Percentiles rank a stretch among this genome's conserved stretches.
Conservation (phyloP, 176 grass and related monocot species). For the Oryza meyeriana region DNA sequence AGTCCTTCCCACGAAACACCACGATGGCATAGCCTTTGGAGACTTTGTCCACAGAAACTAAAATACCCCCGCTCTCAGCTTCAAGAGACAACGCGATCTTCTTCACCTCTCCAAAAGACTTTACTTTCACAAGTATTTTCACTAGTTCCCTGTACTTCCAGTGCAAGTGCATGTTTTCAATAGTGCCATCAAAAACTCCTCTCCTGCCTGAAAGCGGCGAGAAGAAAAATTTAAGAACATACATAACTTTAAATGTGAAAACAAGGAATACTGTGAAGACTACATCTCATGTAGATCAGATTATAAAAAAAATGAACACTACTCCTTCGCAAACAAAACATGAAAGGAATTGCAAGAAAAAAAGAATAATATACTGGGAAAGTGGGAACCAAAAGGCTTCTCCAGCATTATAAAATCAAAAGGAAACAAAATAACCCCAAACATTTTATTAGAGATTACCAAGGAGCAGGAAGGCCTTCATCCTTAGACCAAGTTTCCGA, state of each 20-base stretch:
- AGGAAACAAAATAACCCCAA: neutral
- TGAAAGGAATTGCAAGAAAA: neutral
- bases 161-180: conserved; percentile 99
- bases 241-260: neutral
- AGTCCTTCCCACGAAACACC: conserved; percentile 76
- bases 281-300: neutral
- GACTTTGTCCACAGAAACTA: conserved; percentile 90
- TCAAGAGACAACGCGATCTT: conserved; percentile 74
- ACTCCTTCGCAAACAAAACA: conserved; percentile 6
- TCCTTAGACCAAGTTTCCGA: conserved; percentile 86
- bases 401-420: neutral
- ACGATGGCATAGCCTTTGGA: conserved; percentile 92
- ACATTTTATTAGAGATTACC: conserved; percentile 42
- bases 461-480: conserved; percentile 91
- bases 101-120: conserved; percentile 70
- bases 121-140: conserved; percentile 78
- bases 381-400: neutral
- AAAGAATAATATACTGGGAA: neutral
- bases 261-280: neutral
- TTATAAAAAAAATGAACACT: conserved; percentile 12
- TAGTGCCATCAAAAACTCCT: conserved; percentile 91
- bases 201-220: conserved; percentile 61
- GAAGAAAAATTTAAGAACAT: neutral
- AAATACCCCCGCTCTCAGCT: conserved; percentile 79
- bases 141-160: conserved; percentile 97